These are phyloP conservation scores for Cryphonectria parasitica DNA, from an alignment of 2,329 filamentous ascomycete genomes.

Conservation along the genomic window DNA sequence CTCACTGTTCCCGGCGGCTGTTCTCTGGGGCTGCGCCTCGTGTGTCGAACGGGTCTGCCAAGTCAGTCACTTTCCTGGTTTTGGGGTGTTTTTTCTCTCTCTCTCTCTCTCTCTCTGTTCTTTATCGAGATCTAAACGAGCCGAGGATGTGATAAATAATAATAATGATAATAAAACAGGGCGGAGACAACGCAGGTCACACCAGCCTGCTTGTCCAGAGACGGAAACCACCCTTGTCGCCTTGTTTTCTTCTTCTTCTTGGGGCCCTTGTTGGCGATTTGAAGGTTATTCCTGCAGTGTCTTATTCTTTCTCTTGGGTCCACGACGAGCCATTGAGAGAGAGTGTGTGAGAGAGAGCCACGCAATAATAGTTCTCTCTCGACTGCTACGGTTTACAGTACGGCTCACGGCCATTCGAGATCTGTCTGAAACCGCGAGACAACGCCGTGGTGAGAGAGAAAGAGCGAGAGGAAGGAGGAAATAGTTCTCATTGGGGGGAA, in stretches of 20 bases:
- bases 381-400: neutral
- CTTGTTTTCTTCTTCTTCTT: neutral
- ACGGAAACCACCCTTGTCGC: constrained; percentile 25
- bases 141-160: constrained; percentile 24
- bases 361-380: neutral
- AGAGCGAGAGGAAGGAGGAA: neutral
- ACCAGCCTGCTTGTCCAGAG: constrained; percentile 19
- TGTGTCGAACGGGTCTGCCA: neutral
- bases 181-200: constrained; percentile 9
- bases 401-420: neutral
- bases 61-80: neutral
- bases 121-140: constrained; percentile 15
- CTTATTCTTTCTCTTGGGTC: neutral
- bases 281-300: neutral
- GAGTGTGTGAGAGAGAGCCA: neutral
- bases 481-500: neutral
- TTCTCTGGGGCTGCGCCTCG: constrained; percentile 2
- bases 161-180: neutral
- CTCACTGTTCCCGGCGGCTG: neutral
- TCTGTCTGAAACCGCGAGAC: neutral
- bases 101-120: neutral
- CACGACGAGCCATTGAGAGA: too few relatives aligned
- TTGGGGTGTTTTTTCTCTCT: too few relatives aligned
- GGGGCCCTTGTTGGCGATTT: neutral
- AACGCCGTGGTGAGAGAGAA: neutral